Evolutionary conservation across 2,329 filamentous ascomycete genomes (phyloP).

Genomic region (Endoconidiophora laricicola): DNA sequence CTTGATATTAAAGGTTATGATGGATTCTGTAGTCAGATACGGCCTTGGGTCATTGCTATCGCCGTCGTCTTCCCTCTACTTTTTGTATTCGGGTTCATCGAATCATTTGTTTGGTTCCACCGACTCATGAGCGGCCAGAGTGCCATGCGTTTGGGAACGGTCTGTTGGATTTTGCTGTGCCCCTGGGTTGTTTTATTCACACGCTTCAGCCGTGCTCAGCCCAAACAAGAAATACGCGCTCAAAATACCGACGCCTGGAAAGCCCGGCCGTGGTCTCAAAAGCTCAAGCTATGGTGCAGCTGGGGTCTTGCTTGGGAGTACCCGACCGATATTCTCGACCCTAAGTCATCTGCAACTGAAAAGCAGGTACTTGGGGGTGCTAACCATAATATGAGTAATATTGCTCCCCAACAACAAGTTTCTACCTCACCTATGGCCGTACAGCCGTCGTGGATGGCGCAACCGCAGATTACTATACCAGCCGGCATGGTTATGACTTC

Average conservation of each 20-base stretch:
- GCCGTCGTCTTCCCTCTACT: constrained; percentile 17
- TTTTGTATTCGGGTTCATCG: constrained; percentile 19
- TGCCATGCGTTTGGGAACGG: constrained; percentile 18
- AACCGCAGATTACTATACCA: no score
- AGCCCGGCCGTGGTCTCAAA: background rate
- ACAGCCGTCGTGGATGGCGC: no score
- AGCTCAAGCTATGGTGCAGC: background rate
- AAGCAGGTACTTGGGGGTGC: no score
- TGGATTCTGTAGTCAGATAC: background rate
- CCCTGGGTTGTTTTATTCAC: constrained; percentile 15
- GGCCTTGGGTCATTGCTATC: constrained; percentile 16
- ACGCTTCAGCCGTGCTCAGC: constrained; percentile 19
- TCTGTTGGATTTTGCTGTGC: constrained; percentile 18
- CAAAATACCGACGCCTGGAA: background rate
- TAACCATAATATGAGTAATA: no score
- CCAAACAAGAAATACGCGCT: constrained; percentile 9
- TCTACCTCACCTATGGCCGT: no score
- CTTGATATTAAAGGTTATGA: background rate
- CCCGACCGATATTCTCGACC: constrained; percentile 20
- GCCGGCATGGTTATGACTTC: no score
- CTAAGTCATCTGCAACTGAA: no score
- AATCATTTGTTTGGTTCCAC: constrained; percentile 21
- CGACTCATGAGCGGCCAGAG: constrained; percentile 19
- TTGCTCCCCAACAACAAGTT: no score
- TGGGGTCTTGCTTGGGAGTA: background rate